Evolutionary conservation across 129 eudicot genomes (phyloP).

Genomic region (Heracleum sosnowskyi): DNA sequence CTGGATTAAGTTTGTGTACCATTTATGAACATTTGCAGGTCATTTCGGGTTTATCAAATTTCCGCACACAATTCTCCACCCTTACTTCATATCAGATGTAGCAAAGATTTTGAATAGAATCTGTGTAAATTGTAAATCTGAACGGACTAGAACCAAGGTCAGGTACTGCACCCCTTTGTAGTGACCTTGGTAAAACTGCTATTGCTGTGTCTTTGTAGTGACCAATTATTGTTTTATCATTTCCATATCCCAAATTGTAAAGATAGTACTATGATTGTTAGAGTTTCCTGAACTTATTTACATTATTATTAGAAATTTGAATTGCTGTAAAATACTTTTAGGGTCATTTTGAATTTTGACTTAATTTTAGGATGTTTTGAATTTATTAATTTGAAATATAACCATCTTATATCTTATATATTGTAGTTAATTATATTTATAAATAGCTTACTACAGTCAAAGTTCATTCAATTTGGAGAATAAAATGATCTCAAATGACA

Average conservation of each 20-base stretch:
- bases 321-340: background rate
- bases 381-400: background rate
- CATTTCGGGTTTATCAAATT: constrained; percentile 74
- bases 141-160: constrained; percentile 57
- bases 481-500: too few relatives aligned
- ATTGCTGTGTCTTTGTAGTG: background rate
- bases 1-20: background rate
- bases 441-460: too few relatives aligned
- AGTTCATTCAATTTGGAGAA: too few relatives aligned
- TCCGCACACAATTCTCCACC: constrained; percentile 70
- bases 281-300: background rate
- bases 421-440: too few relatives aligned
- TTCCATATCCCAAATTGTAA: too few relatives aligned
- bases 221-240: background rate
- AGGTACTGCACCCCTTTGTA: constrained; percentile 35
- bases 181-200: constrained; percentile 4
- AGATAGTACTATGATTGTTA: too few relatives aligned
- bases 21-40: constrained; percentile 42
- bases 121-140: constrained; percentile 80
- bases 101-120: constrained; percentile 69
- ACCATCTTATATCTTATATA: background rate
- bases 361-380: background rate
- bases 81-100: constrained; percentile 67
- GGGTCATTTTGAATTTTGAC: background rate
- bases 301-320: background rate